A percentile compares a stretch with the other conserved stretches of the same genome.
Conservation (phyloP, 345 rosid species). For the Dipteronia sinensis region DNA sequence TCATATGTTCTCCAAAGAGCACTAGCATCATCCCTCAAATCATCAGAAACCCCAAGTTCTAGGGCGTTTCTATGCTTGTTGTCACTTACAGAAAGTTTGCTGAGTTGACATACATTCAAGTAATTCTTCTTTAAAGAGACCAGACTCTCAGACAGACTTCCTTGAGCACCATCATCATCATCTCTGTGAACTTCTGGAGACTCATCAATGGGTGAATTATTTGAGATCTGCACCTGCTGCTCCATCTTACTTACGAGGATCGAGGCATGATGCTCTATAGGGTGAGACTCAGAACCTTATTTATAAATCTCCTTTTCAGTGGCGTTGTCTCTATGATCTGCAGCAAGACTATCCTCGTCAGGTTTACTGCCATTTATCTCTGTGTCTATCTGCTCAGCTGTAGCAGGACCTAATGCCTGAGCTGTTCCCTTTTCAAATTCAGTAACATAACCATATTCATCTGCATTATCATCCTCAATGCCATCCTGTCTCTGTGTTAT, state of each 20-base stretch:
- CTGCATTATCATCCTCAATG: slow-evolving; percentile 69
- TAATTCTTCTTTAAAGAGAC: slow-evolving; percentile 54
- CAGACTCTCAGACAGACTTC: slow-evolving; percentile 46
- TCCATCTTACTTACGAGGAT: slow-evolving; percentile 36
- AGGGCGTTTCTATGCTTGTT: slow-evolving; percentile 38
- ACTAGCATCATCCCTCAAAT: slow-evolving; percentile 45
- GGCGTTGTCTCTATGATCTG: slow-evolving; percentile 39
- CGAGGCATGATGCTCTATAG: slow-evolving; percentile 35
- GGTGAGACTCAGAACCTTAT: slow-evolving; percentile 41
- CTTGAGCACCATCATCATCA: slow-evolving; percentile 36
- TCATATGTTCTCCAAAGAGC: slow-evolving; percentile 86
- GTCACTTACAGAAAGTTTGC: slow-evolving; percentile 50
- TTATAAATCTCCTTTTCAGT: slow-evolving; percentile 67
- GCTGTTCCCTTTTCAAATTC: slow-evolving; percentile 76
- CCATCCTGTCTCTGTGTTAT: slow-evolving; percentile 51
- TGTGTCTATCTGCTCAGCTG: slow-evolving; percentile 71
- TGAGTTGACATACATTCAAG: slow-evolving; percentile 35
- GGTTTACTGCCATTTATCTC: slow-evolving; percentile 44
- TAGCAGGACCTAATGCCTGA: slow-evolving; percentile 88
- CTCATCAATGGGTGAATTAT: slow-evolving; percentile 36
- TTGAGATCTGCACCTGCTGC: slow-evolving; percentile 43
- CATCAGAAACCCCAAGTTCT: slow-evolving; percentile 47
- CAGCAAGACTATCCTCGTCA: slow-evolving; percentile 48
- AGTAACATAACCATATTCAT: slow-evolving; percentile 73
- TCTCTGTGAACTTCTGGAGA: slow-evolving; percentile 31